These are phyloP conservation scores for Gomphus bonarii DNA, from an alignment of 1,284 basidiomycete species.

Conservation along the genomic window DNA sequence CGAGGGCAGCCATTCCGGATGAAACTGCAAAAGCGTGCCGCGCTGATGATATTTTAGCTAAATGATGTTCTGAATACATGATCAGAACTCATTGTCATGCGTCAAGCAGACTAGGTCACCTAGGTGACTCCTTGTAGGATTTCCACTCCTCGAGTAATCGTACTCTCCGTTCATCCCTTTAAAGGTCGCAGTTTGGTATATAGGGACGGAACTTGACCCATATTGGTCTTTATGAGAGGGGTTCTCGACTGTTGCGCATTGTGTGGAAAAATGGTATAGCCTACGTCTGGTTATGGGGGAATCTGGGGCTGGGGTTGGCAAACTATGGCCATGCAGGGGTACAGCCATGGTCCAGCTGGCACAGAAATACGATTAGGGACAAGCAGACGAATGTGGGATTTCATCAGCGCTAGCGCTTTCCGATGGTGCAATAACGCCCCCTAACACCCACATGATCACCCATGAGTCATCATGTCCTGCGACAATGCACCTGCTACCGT, in stretches of 20 bases:
- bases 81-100: slow-evolving; percentile 1
- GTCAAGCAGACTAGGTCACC: slow-evolving; percentile 33
- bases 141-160: slow-evolving; percentile 93
- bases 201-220: slow-evolving; percentile 88
- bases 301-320: slow-evolving; percentile 70
- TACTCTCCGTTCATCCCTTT: slow-evolving; percentile 88
- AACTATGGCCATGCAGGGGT: slow-evolving; percentile 21
- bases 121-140: slow-evolving; percentile 92
- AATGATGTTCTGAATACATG: slow-evolving; percentile 67
- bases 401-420: background rate
- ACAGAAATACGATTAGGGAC: background rate
- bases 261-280: slow-evolving; percentile 74
- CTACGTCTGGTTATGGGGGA: slow-evolving; percentile 45
- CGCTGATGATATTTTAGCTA: slow-evolving; percentile 90
- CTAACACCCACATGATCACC: background rate
- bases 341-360: background rate
- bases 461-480: slow-evolving; percentile 14
- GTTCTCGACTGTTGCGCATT: slow-evolving; percentile 87
- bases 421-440: slow-evolving; percentile 8
- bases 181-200: slow-evolving; percentile 98
- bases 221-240: slow-evolving; percentile 89
- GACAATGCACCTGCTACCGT: slow-evolving; percentile 12
- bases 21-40: slow-evolving; percentile 84
- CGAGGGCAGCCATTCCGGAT: slow-evolving; percentile 97
- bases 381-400: background rate